Evolutionary conservation across 148 eudicot species (phyloP).

Genomic region (Salicornia ramosissima): DNA sequence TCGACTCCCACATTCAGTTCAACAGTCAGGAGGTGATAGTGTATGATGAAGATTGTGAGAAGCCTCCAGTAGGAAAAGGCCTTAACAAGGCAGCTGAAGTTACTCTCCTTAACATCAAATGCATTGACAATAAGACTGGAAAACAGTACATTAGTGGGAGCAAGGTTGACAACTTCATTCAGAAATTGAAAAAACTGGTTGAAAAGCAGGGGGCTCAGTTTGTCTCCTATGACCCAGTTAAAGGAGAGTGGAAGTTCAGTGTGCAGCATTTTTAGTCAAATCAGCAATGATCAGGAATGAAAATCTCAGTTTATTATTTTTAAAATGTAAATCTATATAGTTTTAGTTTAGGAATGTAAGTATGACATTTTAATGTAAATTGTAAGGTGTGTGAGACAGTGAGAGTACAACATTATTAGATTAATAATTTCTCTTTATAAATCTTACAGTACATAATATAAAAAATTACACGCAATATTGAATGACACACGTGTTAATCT

Average conservation of each 20-base stretch:
- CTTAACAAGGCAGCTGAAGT: conserved; percentile 71
- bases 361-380: too few species aligned
- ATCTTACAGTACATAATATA: too few species aligned
- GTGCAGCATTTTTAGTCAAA: conserved; percentile 50
- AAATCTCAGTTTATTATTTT: neutral
- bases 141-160: conserved; percentile 33
- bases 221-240: conserved; percentile 46
- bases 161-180: conserved; percentile 40
- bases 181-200: conserved; percentile 46
- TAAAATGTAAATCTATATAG: too few species aligned
- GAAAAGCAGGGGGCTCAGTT: conserved; percentile 56
- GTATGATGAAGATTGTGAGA: conserved; percentile 44
- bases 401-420: too few species aligned
- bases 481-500: too few species aligned
- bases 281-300: neutral
- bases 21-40: conserved; percentile 50
- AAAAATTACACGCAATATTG: too few species aligned
- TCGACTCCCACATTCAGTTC: conserved; percentile 46
- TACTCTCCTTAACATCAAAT: conserved; percentile 55
- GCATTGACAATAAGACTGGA: conserved; percentile 51
- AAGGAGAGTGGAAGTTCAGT: conserved; percentile 63
- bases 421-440: too few species aligned
- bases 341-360: too few species aligned
- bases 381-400: too few species aligned
- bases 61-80: conserved; percentile 61